Conservation (phyloP, 2,329 filamentous ascomycete species). For the Xylariaceae sp. region DNA sequence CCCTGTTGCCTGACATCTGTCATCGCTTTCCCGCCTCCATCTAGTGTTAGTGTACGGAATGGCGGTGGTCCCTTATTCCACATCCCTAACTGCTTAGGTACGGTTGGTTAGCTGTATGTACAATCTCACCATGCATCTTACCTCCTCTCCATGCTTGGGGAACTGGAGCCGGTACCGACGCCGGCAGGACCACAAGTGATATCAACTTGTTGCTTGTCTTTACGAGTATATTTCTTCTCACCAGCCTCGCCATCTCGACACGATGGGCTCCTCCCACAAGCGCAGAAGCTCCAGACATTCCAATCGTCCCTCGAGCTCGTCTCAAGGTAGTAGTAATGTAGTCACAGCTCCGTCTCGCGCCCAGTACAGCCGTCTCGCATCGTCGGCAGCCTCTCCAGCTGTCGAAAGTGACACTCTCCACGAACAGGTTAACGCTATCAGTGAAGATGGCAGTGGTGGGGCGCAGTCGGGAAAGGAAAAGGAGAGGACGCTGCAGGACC, state of each 20-base stretch:
- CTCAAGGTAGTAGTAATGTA: conserved; percentile 28
- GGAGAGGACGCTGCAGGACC: conserved; percentile 37
- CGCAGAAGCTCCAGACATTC: conserved; percentile 36
- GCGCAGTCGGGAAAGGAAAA: conserved; percentile 25
- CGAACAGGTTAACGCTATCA: conserved; percentile 19
- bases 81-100: too few relatives aligned
- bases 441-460: conserved; percentile 22
- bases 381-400: conserved; percentile 32
- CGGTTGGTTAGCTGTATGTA: too few relatives aligned
- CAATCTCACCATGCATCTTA: too few relatives aligned
- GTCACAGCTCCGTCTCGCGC: conserved; percentile 40
- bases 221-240: conserved; percentile 6
- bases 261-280: conserved; percentile 42
- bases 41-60: too few relatives aligned
- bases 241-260: conserved; percentile 16
- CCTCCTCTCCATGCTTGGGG: too few relatives aligned
- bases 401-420: conserved; percentile 27
- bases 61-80: too few relatives aligned
- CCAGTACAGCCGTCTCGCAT: conserved; percentile 33
- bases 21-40: too few relatives aligned
- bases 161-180: too few relatives aligned
- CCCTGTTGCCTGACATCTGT: background rate
- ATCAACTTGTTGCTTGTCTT: background rate
- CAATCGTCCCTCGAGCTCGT: conserved; percentile 31
- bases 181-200: too few relatives aligned